Base-by-base conservation (phyloP, 2,329 filamentous ascomycete species). In the Venturia pyrina region DNA sequence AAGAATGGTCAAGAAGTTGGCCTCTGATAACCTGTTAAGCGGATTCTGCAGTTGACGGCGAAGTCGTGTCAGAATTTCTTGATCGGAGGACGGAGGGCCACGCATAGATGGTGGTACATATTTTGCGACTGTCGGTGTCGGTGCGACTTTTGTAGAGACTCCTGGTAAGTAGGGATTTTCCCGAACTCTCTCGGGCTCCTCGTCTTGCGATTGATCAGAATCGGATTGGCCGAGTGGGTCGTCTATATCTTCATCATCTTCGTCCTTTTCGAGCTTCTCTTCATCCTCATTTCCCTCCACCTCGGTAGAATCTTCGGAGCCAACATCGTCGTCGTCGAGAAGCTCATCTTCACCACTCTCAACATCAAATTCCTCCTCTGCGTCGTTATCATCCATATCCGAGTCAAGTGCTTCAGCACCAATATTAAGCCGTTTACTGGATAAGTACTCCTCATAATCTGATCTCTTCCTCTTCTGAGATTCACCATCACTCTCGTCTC, bases 151-250 rank as follows among this genome's bases (percentile, higher is more conserved):
- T 10, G 93, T 93, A 3, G 93, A 89, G 63, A 93, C 81, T 10
- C 93, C 93, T 4, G 93, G 89, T 62, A 93, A 81, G 70, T 96
- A 98, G 5, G 93, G 93, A 70, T 98, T 97, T 75, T 98, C 93
- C 67, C 86, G 83, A 66, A 82, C 76, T 68, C 80, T 81, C 17
- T 37, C 17, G 67, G 61, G 61, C 19, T 68, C 65, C 7, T 70
- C 66, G 40, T 70, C 69, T 40, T 75, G 73, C 62, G 77, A 72
- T 61, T 72, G 66, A 41, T 69, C 67, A 34, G 75, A 74, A 63
- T 77, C 73, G 41, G 69, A 69, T 46, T 64, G 28, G 11, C 70
- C 68, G 34, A 71, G 69, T 19, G 74, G 72, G 48, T 67, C 73
- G 10, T 69, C 70, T 28, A 70, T 70, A 40, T 70, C 73, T 15